Evolutionary conservation across 345 rosid species (phyloP).

Genomic region (Melastoma malabathricum): DNA sequence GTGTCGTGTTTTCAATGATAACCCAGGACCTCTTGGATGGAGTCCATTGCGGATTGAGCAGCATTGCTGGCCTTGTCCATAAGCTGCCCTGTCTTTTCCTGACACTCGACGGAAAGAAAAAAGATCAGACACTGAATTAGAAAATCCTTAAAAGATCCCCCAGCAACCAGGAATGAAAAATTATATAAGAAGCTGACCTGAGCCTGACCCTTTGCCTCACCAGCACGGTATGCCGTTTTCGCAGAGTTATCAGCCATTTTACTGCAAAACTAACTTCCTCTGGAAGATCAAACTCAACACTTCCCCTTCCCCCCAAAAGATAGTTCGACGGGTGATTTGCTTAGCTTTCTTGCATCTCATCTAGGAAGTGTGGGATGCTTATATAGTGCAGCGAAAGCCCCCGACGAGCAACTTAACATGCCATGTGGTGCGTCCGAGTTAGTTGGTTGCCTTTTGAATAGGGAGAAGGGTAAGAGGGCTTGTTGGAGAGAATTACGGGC

Average conservation of each 20-base stretch:
- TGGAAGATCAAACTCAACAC: not conserved
- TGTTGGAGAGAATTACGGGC: too few relatives aligned
- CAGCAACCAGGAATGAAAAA: too few relatives aligned
- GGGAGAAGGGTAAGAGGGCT: too few relatives aligned
- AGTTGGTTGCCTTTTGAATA: too few relatives aligned
- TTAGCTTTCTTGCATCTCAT: too few relatives aligned
- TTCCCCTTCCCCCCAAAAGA: too few relatives aligned
- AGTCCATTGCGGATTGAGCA: slow-evolving; percentile 56
- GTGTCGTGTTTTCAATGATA: not conserved
- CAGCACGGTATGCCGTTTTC: slow-evolving; percentile 9
- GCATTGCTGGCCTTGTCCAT: slow-evolving; percentile 43
- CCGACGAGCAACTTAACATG: too few relatives aligned
- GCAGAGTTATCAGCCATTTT: slow-evolving; percentile 32
- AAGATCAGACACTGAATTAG: not conserved
- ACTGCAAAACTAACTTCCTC: slow-evolving; percentile 1
- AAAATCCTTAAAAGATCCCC: too few relatives aligned
- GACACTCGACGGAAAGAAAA: not conserved
- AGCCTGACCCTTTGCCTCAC: slow-evolving; percentile 13
- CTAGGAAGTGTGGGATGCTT: too few relatives aligned
- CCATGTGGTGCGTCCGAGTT: too few relatives aligned
- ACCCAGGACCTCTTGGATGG: slow-evolving; percentile 33
- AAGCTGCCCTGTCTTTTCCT: slow-evolving; percentile 51
- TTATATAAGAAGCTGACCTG: slow-evolving; percentile 6
- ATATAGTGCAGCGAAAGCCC: too few relatives aligned
- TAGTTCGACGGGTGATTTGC: too few relatives aligned